Conservation (phyloP, 1,284 basidiomycete species). For the Salmacisia buchloeana region DNA sequence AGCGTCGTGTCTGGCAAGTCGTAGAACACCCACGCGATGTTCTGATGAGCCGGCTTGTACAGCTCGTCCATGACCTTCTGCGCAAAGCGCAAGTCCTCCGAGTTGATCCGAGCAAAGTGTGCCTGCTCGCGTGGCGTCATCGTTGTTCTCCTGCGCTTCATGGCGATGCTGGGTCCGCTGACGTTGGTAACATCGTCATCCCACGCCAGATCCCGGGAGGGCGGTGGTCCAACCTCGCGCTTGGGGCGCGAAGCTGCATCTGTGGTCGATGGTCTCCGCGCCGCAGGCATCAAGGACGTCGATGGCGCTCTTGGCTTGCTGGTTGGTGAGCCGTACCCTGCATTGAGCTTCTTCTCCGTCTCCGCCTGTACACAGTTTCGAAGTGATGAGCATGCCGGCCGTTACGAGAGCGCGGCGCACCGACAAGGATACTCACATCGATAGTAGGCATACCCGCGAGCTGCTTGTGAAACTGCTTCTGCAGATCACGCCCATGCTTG, state of each 20-base stretch:
- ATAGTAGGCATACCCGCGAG: conserved; percentile 52
- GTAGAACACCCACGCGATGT: conserved; percentile 77
- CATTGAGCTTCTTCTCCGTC: conserved; percentile 6
- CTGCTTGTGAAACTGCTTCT: conserved; percentile 80
- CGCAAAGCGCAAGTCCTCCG: conserved; percentile 80
- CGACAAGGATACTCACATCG: conserved; percentile 3
- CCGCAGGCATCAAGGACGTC: conserved; percentile 41
- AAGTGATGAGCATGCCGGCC: conserved; percentile 19
- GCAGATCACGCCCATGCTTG: conserved; percentile 71
- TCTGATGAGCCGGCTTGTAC: conserved; percentile 67
- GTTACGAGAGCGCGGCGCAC: not conserved
- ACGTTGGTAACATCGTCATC: conserved; percentile 57
- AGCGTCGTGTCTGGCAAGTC: conserved; percentile 79
- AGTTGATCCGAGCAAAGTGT: conserved; percentile 64
- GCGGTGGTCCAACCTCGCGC: conserved; percentile 91
- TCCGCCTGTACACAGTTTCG: conserved; percentile 33
- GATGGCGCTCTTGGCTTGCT: conserved; percentile 41
- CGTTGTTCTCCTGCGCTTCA: conserved; percentile 20
- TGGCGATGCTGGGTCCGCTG: conserved; percentile 23
- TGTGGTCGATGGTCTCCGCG: conserved; percentile 53
- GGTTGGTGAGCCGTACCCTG: not conserved
- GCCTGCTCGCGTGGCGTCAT: conserved; percentile 50
- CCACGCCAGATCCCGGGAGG: conserved; percentile 83
- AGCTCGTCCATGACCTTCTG: conserved; percentile 69
- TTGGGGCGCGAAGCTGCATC: conserved; percentile 73